phyloP scores from a whole-genome alignment of 2,329 filamentous ascomycete species.

The Dactylonectria macrodidyma region DNA sequence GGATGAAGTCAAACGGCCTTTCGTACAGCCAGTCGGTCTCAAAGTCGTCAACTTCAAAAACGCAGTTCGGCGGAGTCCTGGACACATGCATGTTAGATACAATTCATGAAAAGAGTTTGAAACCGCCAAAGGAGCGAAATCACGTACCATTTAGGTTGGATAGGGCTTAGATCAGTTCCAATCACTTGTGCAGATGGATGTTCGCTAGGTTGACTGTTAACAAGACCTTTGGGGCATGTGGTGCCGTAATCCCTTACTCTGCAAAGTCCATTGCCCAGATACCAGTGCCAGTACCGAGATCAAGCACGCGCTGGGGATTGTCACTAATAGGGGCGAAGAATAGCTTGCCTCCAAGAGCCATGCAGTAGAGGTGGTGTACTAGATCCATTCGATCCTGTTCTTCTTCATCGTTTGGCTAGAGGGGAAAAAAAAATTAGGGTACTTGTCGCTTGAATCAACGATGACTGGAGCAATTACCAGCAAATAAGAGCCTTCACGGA shows the following conservation, averaged over 20 bases:
- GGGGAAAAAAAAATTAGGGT: background rate
- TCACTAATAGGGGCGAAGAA: background rate
- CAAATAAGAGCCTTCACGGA: slow-evolving; percentile 6
- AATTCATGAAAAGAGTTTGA: background rate
- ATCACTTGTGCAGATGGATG: slow-evolving; percentile 10
- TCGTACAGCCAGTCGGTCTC: background rate
- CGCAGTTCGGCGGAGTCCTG: slow-evolving; percentile 14
- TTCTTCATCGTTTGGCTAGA: slow-evolving; percentile 12
- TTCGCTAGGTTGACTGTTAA: background rate
- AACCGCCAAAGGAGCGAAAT: background rate
- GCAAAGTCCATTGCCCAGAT: slow-evolving; percentile 12
- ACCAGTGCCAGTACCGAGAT: slow-evolving; percentile 12
- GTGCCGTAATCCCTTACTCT: background rate
- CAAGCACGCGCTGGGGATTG: slow-evolving; percentile 15
- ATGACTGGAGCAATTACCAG: background rate
- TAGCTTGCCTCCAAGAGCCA: slow-evolving; percentile 7
- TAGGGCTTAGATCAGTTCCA: slow-evolving; percentile 15
- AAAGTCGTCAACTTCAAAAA: slow-evolving; percentile 4
- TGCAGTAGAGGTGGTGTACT: slow-evolving; percentile 8
- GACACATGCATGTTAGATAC: background rate
- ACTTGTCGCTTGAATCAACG: background rate
- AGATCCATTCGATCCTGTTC: slow-evolving; percentile 19
- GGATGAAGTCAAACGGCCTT: background rate
- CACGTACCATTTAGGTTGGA: slow-evolving; percentile 13
- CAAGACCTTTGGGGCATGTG: no score